phyloP scores from a whole-genome alignment of 352 stramenopile species.

The Blastocystis sp. region DNA sequence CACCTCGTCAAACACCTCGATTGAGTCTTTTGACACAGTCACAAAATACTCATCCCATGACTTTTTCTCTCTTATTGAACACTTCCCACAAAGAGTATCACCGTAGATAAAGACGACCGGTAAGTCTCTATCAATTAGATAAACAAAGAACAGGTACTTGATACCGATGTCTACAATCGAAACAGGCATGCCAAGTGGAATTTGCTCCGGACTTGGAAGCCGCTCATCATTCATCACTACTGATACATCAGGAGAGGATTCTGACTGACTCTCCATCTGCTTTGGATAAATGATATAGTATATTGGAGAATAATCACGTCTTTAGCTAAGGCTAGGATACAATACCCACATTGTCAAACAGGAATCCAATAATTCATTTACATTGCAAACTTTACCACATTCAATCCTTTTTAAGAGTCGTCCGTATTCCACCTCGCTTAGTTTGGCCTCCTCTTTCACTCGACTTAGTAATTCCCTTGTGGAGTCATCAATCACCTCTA shows the following conservation, averaged over 20 bases:
- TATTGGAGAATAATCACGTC: conserved; percentile 5
- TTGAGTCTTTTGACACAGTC: not conserved
- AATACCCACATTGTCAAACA: not conserved
- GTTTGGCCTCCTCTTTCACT: not conserved
- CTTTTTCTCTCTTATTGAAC: not conserved
- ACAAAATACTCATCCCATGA: not conserved
- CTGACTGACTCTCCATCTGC: not conserved
- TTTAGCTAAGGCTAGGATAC: not conserved
- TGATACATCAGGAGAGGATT: not conserved
- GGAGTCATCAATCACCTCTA: conserved; percentile 13
- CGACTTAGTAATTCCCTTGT: not conserved
- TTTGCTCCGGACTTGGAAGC: not conserved
- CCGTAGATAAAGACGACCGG: not conserved
- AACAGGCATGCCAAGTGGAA: not conserved
- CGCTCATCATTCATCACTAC: not conserved
- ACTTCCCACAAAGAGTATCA: not conserved
- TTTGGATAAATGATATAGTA: conserved; percentile 1
- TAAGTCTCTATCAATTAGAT: not conserved
- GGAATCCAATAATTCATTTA: not conserved
- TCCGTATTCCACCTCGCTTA: conserved; percentile 39
- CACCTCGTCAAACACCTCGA: not conserved
- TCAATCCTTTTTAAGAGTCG: conserved; percentile 24
- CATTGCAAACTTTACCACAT: not conserved
- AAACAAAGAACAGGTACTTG: not conserved
- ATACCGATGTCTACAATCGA: conserved; percentile 9